Evolutionary conservation across 2,329 filamentous ascomycete species (phyloP), one percentile per base, ranked within the genome.

Genomic region (Epichloe hybrida): DNA sequence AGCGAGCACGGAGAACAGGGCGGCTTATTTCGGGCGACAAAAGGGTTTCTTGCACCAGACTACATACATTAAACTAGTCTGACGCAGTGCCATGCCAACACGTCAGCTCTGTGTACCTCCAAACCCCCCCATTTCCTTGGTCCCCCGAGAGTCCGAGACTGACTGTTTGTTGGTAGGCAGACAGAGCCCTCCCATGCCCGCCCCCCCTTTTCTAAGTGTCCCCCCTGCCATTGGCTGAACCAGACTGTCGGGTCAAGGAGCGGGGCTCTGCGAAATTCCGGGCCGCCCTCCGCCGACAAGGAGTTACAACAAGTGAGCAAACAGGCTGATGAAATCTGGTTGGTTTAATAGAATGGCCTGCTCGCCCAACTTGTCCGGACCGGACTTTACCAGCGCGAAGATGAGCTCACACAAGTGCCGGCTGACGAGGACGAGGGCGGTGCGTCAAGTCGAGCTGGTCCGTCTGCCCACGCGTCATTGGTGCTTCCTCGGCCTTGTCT

Each of bases 231-330:
- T 53, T 55, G 52, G 53, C 46, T 44, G 55, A 56, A 57, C 58
- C 58, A 55, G 31, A 52, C 56, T 58, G 53, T 57, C 58, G 56
- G 58, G 54, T 56, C 56, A 7, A 20, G 20, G 27, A 38, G 50
- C 39, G 44, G 47, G 48, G 44, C 50, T 17, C 45, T 34, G n/a
- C 7, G 50, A 49, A 49, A 50, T 56, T 46, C 46, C 36, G 38
- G n/a, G 21, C n/a, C n/a, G 41, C 41, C 27, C 27, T 27, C 7
- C 27, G 27, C 27, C 27, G 7, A 27, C 27, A 31, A 31, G 27
- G 27, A 9, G 27, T 31, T n/a, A n/a, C n/a, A n/a, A n/a, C n/a
- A n/a, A n/a, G n/a, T n/a, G n/a, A n/a, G n/a, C n/a, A n/a, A n/a
- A n/a, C n/a, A n/a, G n/a, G 27, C 27, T 31, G 8, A 31, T 31